Base-by-base conservation (phyloP, 768 basidiomycete species). In the Rhodotorula graminis region DNA sequence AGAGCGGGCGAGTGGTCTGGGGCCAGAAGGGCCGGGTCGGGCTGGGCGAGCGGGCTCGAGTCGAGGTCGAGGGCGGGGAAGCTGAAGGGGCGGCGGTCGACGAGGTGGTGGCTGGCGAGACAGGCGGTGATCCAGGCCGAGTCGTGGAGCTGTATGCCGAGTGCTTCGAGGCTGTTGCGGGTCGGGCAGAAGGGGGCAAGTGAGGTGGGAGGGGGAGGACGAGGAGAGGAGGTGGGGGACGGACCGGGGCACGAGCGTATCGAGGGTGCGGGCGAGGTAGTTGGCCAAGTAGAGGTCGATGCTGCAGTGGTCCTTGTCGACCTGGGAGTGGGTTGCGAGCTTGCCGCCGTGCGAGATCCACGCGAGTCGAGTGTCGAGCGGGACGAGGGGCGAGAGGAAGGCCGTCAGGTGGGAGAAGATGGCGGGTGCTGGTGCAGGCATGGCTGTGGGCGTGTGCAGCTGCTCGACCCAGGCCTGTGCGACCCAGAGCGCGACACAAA, bases 361-460 rank as follows among this genome's bases (percentile, higher is more conserved):
- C 23, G 9, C 5, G 16, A 21, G 4, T 29, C 64, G 58, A 11
- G 31, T n/a, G 12, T 52, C 27, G 3, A 59, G 31, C 8, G 69
- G 11, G 16, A 56, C 25, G 2, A 53, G 23, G 3, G 59, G 69
- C 16, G 59, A 61, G 64, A 65, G 49, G 52, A 61, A 65, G 21
- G 69, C 69, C 27, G 53, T 49, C 23, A 69, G 27, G 16, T 25
- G 23, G 27, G 2, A 0, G 61, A 69, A 69, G 31, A 69, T 33
- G 53, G 44, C 18, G 44, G 44, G 44, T 46, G 37, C 44, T 46
- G 44, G n/a, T n/a, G n/a, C n/a, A n/a, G n/a, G n/a, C 12, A 18
- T 46, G 44, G 44, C 14, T 46, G 44, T 37, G 37, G 37, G 4
- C 37, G 37, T 37, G 5, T 37, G 37, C 5, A 37, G 37, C 37